Evolutionary conservation across 345 rosid species (phyloP), one percentile per base, ranked within the genome.

Genomic region (Erodium maritimum): DNA sequence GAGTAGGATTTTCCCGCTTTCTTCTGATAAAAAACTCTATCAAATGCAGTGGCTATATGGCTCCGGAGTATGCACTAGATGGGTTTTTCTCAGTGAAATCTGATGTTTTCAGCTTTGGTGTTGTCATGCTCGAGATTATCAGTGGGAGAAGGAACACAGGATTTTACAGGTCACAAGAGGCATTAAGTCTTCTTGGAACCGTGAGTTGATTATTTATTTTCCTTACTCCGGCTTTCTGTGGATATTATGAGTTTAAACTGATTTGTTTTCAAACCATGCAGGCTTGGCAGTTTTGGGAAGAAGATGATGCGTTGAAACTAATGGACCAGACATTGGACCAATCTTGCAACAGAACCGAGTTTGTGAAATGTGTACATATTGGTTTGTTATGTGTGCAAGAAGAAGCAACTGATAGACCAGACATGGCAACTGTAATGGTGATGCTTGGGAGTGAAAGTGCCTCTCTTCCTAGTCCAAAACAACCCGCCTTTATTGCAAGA

Each of bases 61-160:
- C 95, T 10, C 88, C 86, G 9, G 87, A 83, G 65, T 80, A 83
- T 54, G 95, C 88, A 29, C 52, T 78, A 50, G 80, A 79, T 1
- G 88, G 91, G 1, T 61, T 77, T 23, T 84, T 81, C 72, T 87
- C 90, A n/a, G 57, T 73, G 61, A 81, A 80, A 67, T 82, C 88
- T 1, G 87, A 83, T 34, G 81, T 81, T 0, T 86, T 75, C 33
- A 83, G 85, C 61, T 86, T 81, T 17, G 85, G 94, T 17, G 94
- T 83, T 13, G 70, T 83, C 19, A 61, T 86, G 6, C 65, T 86
- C 12, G 90, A 81, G 65, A 74, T 66, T 21, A 65, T 83, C 17
- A 81, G 72, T 3, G 95, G 86, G 50, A 79, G 62, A 63, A 69
- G 73, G 52, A 81, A 78, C 74, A 67, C 69, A 0, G 76, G 71